Evolutionary conservation across 805 yeast species (phyloP), one percentile per base, ranked within the genome.

Genomic region (Zygosaccharomyces rouxii): DNA sequence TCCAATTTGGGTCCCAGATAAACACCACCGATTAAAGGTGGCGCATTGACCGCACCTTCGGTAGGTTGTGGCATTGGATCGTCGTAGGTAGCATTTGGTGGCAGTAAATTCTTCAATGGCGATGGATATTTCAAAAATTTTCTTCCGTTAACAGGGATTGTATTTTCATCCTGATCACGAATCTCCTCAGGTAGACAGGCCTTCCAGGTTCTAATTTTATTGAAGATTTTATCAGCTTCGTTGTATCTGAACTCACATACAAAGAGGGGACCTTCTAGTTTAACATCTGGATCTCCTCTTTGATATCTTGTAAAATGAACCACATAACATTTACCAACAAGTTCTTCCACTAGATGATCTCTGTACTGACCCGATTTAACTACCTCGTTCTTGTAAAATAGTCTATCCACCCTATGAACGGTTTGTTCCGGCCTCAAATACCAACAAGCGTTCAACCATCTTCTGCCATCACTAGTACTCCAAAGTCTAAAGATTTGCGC

Each of bases 131-230:
- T 82, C 63, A 86, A 75, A 55, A 79, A 78, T 60, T 90, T 76
- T 46, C 86, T 79, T 50, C 80, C 81, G 48, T 76, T 72, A 44
- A 92, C 75, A 6, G 92, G 89, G 33, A 80, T 79, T 19, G 86
- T 81, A 29, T 86, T 85, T 60, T 90, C 97, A 59, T 87, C 92
- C 47, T 70, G 59, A 55, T 86, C 89, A 59, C 98, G 81, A 42
- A 92, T 86, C 67, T 92, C 98, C 68, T 94, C 98, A 0, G 99
- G 99, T 56, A 94, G 76, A 73, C 98, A 94, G 5, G 97, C 97
- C 68, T 89, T 92, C 99, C 99, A 94, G 2, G 99, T 92, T 63
- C 98, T 79, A 60, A 94, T 94, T 64, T 92, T 86, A 69, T 92
- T 94, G 75, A 94, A 94, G 25, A 83, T 83, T 66, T 88, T 87